Evolutionary conservation across 176 grass and related monocot species (phyloP), one percentile per base, ranked within the genome.

Genomic region (Metroxylon sagu): DNA sequence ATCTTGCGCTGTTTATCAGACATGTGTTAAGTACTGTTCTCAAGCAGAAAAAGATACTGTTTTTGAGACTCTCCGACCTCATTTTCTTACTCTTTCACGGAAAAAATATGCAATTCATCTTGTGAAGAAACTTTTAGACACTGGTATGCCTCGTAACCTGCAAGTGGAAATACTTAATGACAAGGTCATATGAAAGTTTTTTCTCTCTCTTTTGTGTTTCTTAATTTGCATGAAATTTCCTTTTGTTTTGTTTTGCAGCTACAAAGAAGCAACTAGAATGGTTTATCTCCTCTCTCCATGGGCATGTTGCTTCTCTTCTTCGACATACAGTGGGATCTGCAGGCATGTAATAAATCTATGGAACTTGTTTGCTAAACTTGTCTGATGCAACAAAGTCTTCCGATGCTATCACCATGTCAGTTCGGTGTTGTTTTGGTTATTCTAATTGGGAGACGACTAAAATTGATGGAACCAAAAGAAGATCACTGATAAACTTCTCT

Each of bases 221-320:
- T 16, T 21, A 60, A 54, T 29, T 61, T 50, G 12, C 14, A 71
- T 16, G 19, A 31, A 57, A 56, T 16, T 69, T 77, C 49, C 61
- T 95, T 3, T 52, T 43, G 35, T n/a, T 78, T 17, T 52, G 53
- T 56, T 63, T 23, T 53, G 17, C 85, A 97, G 92, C 78, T 29
- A 83, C 71, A 25, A 97, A 91, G 77, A 91, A 91, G 26, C 87
- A 97, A 70, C 80, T 97, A 58, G 76, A 76, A 67, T 74, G 59
- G 79, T 97, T 97, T 30, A 72, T 91, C 27, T 88, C 92, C 66
- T 91, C 92, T 61, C 72, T 97, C 26, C 92, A 97, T 67, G 92
- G 87, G 15, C 70, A 77, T 72, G 76, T 85, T 48, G 78, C 83
- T 29, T 72, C 74, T 39, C 92, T 97, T 78, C 77, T 97, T 53